Base-by-base conservation (phyloP, 2,329 filamentous ascomycete species). In the Colletotrichum viniferum region DNA sequence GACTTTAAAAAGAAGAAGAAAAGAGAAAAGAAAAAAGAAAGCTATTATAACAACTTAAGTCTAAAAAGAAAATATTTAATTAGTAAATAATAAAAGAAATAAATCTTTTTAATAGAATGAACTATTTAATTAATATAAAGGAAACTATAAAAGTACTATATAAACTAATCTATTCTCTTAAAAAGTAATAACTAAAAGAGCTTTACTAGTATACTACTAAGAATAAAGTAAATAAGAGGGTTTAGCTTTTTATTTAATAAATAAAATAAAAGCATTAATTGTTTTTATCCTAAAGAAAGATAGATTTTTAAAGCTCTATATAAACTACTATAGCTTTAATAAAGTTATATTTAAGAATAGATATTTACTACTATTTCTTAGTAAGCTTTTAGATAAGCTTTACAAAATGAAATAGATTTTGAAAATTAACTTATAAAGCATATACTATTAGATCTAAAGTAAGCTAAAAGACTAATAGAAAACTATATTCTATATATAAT, bases 391-490 rank as follows among this genome's bases (percentile, higher is more conserved):
- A 56, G 36, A 36, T 12, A 63, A 12, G 0, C 12, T 66, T 36
- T 55, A 43, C 24, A 18, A 14, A 64, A 24, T 69, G 32, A 52
- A 73, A n/a, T 32, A 34, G 34, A 62, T 56, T 36, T 62, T 36
- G 14, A 71, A 67, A 36, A 63, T 36, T 16, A 64, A 56, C 12
- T 24, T 62, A 16, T 32, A 43, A 58, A 9, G 62, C 21, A 62
- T 43, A 43, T 55, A 71, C 16, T 36, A 48, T 14, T 32, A 34
- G 18, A 62, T 38, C 1, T 67, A 72, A 8, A 32, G 60, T 67
- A 67, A 55, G 7, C 16, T 34, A 61, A 8, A 30, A 48, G 21
- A 58, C 7, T 65, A 36, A 52, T 74, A 58, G 6, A 63, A 74
- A 9, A 56, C 9, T 56, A n/a, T 21, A 3, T 68, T 60, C n/a